Base-by-base conservation (phyloP, 306 rosid genomes). In the Sindora glabra region DNA sequence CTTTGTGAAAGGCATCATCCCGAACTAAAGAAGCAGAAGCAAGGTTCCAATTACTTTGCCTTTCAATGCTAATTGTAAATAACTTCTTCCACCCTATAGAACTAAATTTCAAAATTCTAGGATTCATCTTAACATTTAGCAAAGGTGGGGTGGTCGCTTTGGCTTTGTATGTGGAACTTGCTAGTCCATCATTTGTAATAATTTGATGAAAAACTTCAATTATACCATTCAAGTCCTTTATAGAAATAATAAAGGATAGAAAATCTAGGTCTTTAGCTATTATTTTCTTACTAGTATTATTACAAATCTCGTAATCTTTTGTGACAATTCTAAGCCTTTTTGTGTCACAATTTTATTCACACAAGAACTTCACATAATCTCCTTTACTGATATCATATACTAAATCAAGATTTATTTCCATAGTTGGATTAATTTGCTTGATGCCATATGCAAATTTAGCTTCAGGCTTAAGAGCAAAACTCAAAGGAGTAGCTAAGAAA, bases 381-480 rank as follows among this genome's bases (percentile, higher is more conserved):
- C 1, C 2, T 30, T 33, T 55, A 24, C 13, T 1, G 0, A 41
- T 22, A 3, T 75, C 61, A 16, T 75, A 75, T 5, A 75, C 19
- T 10, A 75, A 39, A 5, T 73, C 80, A 10, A 76, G 76, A 38
- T 52, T 10, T 2, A 61, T 23, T 11, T 76, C 72, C 34, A 29
- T 44, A 8, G n/a, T 16, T n/a, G 76, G 80, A 32, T 75, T 22
- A 4, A 75, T 23, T 5, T 75, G 71, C 45, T 76, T 76, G 3
- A 76, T 22, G 3, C 80, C 82, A 16, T 77, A 67, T 14, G 75
- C 75, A 23, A 77, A 57, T n/a, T 77, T 75, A 15, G 68, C 82
- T 23, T 67, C 68, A 0, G 51, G 44, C n/a, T 72, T 77, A 17
- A 56, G 42, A 30, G 4, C 48, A 1, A 51, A 5, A 23, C 57